Base-by-base conservation (phyloP, 202 grass and related monocot genomes). In the Dendrocalamus latiflorus region DNA sequence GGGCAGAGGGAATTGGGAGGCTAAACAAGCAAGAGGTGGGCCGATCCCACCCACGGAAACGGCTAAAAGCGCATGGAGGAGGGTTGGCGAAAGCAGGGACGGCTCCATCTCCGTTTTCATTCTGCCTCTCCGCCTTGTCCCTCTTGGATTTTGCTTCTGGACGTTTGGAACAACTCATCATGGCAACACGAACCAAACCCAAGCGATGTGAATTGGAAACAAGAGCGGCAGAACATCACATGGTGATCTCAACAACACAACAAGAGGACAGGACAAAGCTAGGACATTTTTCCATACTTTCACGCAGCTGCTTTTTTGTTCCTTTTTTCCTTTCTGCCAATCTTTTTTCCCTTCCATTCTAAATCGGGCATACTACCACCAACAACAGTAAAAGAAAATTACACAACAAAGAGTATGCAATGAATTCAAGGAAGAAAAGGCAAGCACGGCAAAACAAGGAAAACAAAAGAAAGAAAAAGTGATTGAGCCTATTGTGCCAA, bases 401-500 rank as follows among this genome's bases (percentile, higher is more conserved):
- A 86, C 84, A 86, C 73, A 8, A 1, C 68, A 43, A 69, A 62
- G 25, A 63, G 71, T 81, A 56, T 86, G 87, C 33, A 74, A 75
- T 70, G 59, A 76, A 86, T 83, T 8, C 37, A 47, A 2, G 9
- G 2, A 25, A 58, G 9, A 48, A 28, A 36, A 64, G 41, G 36
- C 59, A 62, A 75, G 44, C 81, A 79, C 33, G 65, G 55, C 38
- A 47, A 88, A 82, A 80, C 43, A 48, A 62, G 36, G 10, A 53
- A 33, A n/a, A 20, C 20, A 41, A 33, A 54, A 20, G 13, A 36
- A 62, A 33, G 33, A 65, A 54, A 86, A 86, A 67, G 87, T 92
- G 90, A 92, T 92, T 92, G 90, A 92, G 90, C 90, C 90, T 89
- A 89, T 92, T 84, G 87, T 86, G 87, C 90, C 90, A 92, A 92